Base-by-base conservation (phyloP, 495 filamentous ascomycete species). In the Penicillium lividum region DNA sequence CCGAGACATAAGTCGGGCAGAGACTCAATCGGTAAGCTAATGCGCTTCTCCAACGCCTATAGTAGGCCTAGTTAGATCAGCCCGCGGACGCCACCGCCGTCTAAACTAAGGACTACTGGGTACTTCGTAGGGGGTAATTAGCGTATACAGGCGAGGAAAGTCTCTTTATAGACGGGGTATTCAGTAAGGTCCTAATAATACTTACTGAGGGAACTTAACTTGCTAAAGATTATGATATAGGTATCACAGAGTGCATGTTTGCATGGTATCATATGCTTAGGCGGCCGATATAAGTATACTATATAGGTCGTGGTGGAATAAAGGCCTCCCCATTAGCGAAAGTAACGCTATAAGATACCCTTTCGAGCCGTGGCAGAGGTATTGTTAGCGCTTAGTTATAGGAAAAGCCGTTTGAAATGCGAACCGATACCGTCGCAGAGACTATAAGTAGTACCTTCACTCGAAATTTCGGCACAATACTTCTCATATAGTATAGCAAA, bases 1-100 rank as follows among this genome's bases (percentile, higher is more conserved):
- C 82, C 80, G 1, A 77, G 73, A 11, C 81, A 81, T 5, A 84
- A 63, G 63, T 85, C 81, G 53, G 81, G 79, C 44, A 83, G 76
- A 0, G 68, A 36, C 16, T 67, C 67, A 5, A 84, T 71, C 4
- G 68, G 71, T 5, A 83, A 48, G 1, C 72, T 75, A 31, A 84
- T 56, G n/a, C 60, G 62, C 9, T 64, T 68, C 54, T 81, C 74
- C 13, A 86, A 68, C 13, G 60, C 65, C 13, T 58, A 30, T 1
- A 86, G 72, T 10, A 82, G 66, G 5, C 70, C 73, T 4, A 85
- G 65, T 47, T 81, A 63, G 8, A 82, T 68, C 5, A 85, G 72
- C 0, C 77, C 81, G 1, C 81, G 69, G 6, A 82, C 62, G 1
- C 82, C 81, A 6, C 82, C 80, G 0, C 85, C 83, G 62, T 88